phyloP scores from a whole-genome alignment of 164 flowering plant species.

The Kingdonia uniflora region DNA sequence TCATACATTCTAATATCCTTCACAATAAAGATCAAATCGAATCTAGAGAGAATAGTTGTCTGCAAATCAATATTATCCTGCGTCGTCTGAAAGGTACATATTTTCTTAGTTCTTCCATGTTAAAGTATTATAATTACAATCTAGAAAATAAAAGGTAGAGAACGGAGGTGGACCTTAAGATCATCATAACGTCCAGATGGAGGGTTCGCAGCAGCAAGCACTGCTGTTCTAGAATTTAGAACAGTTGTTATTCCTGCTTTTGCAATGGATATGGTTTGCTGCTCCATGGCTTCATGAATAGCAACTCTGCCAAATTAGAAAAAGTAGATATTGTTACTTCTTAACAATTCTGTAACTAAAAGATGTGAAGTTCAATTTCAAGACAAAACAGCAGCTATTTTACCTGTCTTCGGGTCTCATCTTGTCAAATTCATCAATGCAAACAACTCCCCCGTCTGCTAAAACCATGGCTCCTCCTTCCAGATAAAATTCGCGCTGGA shows the following conservation, averaged over 20 bases:
- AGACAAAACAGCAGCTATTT: background rate
- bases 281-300: slow-evolving; percentile 99
- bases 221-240: slow-evolving; percentile 95
- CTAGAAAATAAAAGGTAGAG: background rate
- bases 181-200: slow-evolving; percentile 99
- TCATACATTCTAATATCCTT: slow-evolving; percentile 82
- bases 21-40: slow-evolving; percentile 93
- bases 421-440: slow-evolving; percentile 99
- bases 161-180: slow-evolving; percentile 64
- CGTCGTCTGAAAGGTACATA: slow-evolving; percentile 57
- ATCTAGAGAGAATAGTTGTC: slow-evolving; percentile 97
- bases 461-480: slow-evolving; percentile 99
- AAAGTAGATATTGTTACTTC: background rate
- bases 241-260: slow-evolving; percentile 99
- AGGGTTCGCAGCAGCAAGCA: slow-evolving; percentile 99
- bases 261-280: slow-evolving; percentile 98
- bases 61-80: slow-evolving; percentile 98
- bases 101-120: slow-evolving; percentile 8
- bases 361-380: no score
- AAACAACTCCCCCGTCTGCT: slow-evolving; percentile 99
- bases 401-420: slow-evolving; percentile 99
- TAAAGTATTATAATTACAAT: background rate
- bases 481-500: slow-evolving; percentile 95
- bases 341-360: no score
- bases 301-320: slow-evolving; percentile 60